phyloP scores from a whole-genome alignment of 148 eudicot species.

The Heliosperma pusillum region DNA sequence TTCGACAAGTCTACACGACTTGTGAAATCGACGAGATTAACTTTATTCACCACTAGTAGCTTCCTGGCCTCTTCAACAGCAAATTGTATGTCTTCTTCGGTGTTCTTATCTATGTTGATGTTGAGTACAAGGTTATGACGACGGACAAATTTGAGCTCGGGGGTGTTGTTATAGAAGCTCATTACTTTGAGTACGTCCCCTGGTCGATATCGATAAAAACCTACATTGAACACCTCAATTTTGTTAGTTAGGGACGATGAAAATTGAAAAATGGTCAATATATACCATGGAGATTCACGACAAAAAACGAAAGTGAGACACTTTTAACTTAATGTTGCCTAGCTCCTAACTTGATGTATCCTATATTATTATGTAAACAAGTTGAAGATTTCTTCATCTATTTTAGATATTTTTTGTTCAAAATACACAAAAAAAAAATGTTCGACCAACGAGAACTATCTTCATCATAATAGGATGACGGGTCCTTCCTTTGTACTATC shows the following conservation, averaged over 20 bases:
- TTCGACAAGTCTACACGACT: conserved; percentile 51
- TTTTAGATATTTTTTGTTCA: too few species aligned
- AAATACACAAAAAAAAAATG: too few species aligned
- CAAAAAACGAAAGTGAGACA: too few species aligned
- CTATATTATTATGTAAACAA: too few species aligned
- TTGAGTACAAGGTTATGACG: conserved; percentile 70
- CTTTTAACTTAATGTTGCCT: too few species aligned
- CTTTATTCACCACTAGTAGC: conserved; percentile 42
- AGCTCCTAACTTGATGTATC: too few species aligned
- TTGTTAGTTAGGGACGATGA: neutral
- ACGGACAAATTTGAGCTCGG: conserved; percentile 74
- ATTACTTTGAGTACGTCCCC: conserved; percentile 75
- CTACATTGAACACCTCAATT: conserved; percentile 31
- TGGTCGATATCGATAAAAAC: conserved; percentile 76
- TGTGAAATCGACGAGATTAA: conserved; percentile 71
- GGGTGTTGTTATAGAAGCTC: conserved; percentile 84
- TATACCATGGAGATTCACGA: too few species aligned
- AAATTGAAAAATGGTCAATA: too few species aligned
- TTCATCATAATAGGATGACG: too few species aligned
- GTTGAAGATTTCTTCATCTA: too few species aligned
- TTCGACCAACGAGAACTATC: too few species aligned
- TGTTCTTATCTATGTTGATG: conserved; percentile 88
- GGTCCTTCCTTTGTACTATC: too few species aligned
- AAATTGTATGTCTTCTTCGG: conserved; percentile 73
- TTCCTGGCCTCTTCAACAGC: conserved; percentile 64